Evolutionary conservation across 495 filamentous ascomycete genomes (phyloP), one percentile per base, ranked within the genome.

Genomic region (Penicillium ucsense): DNA sequence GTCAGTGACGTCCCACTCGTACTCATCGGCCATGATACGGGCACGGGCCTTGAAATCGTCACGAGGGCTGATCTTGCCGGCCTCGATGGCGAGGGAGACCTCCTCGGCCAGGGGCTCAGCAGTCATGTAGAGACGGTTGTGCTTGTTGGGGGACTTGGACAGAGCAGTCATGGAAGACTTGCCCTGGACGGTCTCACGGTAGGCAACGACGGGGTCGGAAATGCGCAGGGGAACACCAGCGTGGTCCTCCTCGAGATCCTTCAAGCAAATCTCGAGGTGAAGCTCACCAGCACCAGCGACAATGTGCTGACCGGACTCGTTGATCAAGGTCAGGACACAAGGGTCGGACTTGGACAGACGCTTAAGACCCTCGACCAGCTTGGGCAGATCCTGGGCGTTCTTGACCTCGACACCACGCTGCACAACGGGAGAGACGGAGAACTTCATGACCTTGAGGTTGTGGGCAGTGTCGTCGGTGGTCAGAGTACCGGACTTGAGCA

Each of bases 391-490:
- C 71, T 91, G 87, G 71, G 94, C 94, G 73, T 99, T 99, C 87
- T 96, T 97, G 77, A 96, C 92, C 74, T 97, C 89, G 58, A 99
- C 92, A 69, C 94, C 95, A 55, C 92, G 91, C 74, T 82, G 92
- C 57, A 99, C 94, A 72, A 99, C 92, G 65, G 92, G 92, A 36
- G 92, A 97, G 65, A 99, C 92, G 61, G 92, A 99, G 86, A 99
- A 99, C 77, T 94, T 95, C 92, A 99, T 99, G 74, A 99, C 92
- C 84, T 97, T 99, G 57, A 99, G 74, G 82, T 99, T 99, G 85
- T 99, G 92, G 60, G 92, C 92, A 51, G 90, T 91, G 52, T 99
- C 92, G 62, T 81, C 82, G 64, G 94, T 99, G 71, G 89, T 94
- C 54, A 99, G 83, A 56, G 92, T 99, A 82, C 92, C 92, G 64